These are phyloP conservation scores for Dioscorea dumetorum DNA, from an alignment of 106 monocot species.

Conservation along the genomic window DNA sequence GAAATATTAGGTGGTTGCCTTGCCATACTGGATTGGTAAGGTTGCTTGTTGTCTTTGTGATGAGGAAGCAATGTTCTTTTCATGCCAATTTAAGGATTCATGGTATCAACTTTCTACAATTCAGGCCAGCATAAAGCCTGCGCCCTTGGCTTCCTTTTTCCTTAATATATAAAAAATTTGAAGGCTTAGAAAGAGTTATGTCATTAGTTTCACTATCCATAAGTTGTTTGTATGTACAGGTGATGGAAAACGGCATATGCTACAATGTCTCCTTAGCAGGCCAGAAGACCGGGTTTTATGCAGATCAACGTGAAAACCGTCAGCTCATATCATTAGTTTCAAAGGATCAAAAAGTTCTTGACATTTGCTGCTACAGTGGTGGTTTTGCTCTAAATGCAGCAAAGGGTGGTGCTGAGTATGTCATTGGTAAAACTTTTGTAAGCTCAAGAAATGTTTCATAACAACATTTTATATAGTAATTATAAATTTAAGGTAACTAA, in stretches of 20 bases:
- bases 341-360: conserved; percentile 64
- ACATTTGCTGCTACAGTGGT: conserved; percentile 90
- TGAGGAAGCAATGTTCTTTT: too few species aligned
- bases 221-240: conserved; percentile 30
- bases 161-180: too few species aligned
- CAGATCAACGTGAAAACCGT: conserved; percentile 94
- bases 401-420: conserved; percentile 66
- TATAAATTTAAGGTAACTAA: too few species aligned
- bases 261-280: conserved; percentile 72
- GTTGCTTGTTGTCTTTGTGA: too few species aligned
- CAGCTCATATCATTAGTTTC: conserved; percentile 63
- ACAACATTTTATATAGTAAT: background rate
- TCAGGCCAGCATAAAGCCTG: too few species aligned
- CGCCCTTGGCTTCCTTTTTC: too few species aligned
- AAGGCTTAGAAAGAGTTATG: too few species aligned
- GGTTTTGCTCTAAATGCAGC: conserved; percentile 90
- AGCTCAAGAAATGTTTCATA: conserved; percentile 19
- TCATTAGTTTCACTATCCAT: too few species aligned
- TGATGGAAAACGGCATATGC: conserved; percentile 79
- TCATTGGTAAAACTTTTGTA: conserved; percentile 65
- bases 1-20: too few species aligned
- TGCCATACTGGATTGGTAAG: too few species aligned
- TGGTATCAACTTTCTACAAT: too few species aligned
- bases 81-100: too few species aligned
- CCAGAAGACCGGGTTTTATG: conserved; percentile 96